These are phyloP conservation scores for Fusarium denticulatum DNA, from an alignment of 2,329 filamentous ascomycete genomes.

Conservation along the genomic window DNA sequence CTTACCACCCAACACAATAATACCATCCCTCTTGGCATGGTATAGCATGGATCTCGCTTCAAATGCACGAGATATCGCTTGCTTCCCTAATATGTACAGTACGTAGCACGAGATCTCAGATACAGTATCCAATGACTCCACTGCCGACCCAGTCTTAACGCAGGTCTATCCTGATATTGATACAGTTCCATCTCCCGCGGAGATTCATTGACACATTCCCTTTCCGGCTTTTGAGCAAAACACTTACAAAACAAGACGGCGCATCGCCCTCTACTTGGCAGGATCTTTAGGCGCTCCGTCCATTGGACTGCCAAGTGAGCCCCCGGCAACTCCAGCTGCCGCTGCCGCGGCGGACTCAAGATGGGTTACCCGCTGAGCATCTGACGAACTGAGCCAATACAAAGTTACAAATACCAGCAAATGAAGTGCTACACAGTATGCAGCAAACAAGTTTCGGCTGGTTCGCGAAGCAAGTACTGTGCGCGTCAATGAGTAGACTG, in stretches of 20 bases:
- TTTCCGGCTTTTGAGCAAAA: constrained; percentile 23
- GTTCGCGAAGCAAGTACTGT: constrained; percentile 90
- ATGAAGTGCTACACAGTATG: constrained; percentile 90
- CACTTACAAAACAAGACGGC: constrained; percentile 16
- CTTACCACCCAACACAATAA: constrained; percentile 1
- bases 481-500: constrained; percentile 89
- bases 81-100: not conserved
- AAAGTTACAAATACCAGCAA: constrained; percentile 86
- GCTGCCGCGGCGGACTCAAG: constrained; percentile 60
- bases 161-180: constrained; percentile 19
- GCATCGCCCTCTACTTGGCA: constrained; percentile 35
- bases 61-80: constrained; percentile 12
- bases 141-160: not conserved
- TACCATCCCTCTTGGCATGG: constrained; percentile 20
- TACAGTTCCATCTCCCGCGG: constrained; percentile 23
- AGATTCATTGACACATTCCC: constrained; percentile 9
- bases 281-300: constrained; percentile 41
- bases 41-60: constrained; percentile 15
- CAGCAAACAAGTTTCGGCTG: constrained; percentile 92
- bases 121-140: constrained; percentile 18
- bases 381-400: constrained; percentile 80
- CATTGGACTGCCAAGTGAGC: constrained; percentile 43
- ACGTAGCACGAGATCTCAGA: constrained; percentile 5
- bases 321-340: constrained; percentile 56
- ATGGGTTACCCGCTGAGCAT: constrained; percentile 70